Evolutionary conservation across 352 stramenopile species (phyloP).

Genomic region (Globisporangium spiculum): DNA sequence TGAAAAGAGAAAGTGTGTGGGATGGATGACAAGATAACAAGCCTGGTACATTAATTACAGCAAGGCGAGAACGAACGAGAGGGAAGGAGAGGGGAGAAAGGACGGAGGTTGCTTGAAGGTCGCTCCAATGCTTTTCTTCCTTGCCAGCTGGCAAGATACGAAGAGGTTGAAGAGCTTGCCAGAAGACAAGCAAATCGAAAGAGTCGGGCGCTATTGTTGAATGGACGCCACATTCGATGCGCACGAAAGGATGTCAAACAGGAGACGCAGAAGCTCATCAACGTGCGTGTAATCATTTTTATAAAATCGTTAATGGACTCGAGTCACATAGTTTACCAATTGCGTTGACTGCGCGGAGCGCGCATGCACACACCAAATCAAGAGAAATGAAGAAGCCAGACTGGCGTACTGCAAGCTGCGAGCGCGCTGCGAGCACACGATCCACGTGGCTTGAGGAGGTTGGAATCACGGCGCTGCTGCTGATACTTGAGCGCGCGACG

Average conservation of each 20-base stretch:
- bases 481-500: neutral
- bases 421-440: neutral
- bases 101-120: neutral
- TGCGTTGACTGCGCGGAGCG: neutral
- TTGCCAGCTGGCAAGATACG: neutral
- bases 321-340: constrained; percentile 1
- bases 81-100: neutral
- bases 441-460: neutral
- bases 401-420: neutral
- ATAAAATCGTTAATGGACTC: constrained; percentile 2
- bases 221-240: neutral
- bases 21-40: no score
- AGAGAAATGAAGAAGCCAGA: constrained; percentile 5
- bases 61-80: neutral
- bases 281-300: neutral
- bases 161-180: neutral
- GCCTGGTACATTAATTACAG: neutral
- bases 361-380: constrained; percentile 1
- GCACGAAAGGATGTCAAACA: neutral
- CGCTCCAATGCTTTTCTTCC: neutral
- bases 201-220: neutral
- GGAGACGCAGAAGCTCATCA: neutral
- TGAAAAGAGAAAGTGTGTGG: neutral
- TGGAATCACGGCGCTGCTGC: neutral
- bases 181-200: neutral